Conservation (phyloP, 2,329 filamentous ascomycete genomes). For the Dothiorella sarmentorum region DNA sequence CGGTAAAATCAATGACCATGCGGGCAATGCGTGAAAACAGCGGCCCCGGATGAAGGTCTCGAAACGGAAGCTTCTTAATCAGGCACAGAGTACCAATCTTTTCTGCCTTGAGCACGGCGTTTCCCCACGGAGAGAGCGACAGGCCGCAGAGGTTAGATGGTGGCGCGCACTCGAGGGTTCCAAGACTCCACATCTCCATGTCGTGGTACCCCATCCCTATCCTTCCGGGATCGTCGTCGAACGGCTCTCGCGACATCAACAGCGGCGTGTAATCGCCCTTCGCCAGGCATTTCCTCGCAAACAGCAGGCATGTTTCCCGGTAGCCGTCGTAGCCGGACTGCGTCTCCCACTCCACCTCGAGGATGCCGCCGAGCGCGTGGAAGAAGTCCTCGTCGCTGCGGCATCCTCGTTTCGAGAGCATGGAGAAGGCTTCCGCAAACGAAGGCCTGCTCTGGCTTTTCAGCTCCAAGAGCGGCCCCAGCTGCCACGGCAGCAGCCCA, state of each 20-base stretch:
- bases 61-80: not conserved
- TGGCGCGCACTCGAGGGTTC: not conserved
- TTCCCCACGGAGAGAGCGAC: not conserved
- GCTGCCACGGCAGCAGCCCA: not conserved
- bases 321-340: not conserved
- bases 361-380: not conserved
- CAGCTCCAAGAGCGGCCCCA: not conserved
- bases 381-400: not conserved
- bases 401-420: not conserved
- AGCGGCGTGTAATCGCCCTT: slow-evolving; percentile 22
- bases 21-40: not conserved
- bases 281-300: slow-evolving; percentile 19
- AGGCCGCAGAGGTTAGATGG: not conserved
- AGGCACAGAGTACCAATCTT: not conserved
- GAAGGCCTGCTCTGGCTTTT: not conserved
- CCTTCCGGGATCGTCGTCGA: not conserved
- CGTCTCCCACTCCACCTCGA: not conserved
- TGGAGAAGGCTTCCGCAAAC: not conserved
- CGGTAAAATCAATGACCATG: not conserved
- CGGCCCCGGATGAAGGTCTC: not conserved
- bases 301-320: slow-evolving; percentile 12
- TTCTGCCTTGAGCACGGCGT: not conserved
- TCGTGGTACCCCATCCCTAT: not conserved
- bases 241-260: slow-evolving; percentile 11
- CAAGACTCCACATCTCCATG: not conserved